Percentiles rank a stretch among this genome's conserved stretches.
Evolutionary conservation across 805 yeast genomes (phyloP).

Genomic region (Kazachstania bromeliacearum): DNA sequence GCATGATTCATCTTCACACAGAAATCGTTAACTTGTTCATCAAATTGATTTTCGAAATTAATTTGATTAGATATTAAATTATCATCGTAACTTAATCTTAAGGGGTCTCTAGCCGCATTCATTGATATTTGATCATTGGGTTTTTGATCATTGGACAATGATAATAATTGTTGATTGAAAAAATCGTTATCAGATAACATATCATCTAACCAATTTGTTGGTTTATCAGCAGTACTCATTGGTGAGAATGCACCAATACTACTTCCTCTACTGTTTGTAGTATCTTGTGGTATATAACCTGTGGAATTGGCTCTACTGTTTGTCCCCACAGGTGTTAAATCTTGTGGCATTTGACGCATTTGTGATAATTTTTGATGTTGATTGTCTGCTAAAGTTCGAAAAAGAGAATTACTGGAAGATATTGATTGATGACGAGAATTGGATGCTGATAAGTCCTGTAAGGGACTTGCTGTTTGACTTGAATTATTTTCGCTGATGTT

Average conservation of each 20-base stretch:
- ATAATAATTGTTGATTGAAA: conserved; percentile 7
- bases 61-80: conserved; percentile 19
- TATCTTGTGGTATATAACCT: background rate
- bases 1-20: conserved; percentile 70
- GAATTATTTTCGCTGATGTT: conserved; percentile 1
- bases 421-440: too few relatives aligned
- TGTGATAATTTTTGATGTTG: conserved; percentile 1
- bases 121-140: conserved; percentile 7
- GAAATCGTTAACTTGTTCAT: conserved; percentile 64
- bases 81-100: background rate
- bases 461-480: conserved; percentile 2
- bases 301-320: background rate
- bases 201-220: conserved; percentile 10
- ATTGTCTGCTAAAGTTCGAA: conserved; percentile 1
- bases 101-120: background rate
- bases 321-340: background rate
- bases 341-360: background rate
- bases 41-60: conserved; percentile 39
- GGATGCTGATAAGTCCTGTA: conserved; percentile 6
- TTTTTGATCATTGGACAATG: conserved; percentile 10
- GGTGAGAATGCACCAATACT: too few relatives aligned
- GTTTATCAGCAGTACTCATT: background rate
- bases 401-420: too few relatives aligned
- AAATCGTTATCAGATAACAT: conserved; percentile 15
- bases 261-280: background rate